Conservation (phyloP, 108 stramenopile species). For the Cyclotella sp. region DNA sequence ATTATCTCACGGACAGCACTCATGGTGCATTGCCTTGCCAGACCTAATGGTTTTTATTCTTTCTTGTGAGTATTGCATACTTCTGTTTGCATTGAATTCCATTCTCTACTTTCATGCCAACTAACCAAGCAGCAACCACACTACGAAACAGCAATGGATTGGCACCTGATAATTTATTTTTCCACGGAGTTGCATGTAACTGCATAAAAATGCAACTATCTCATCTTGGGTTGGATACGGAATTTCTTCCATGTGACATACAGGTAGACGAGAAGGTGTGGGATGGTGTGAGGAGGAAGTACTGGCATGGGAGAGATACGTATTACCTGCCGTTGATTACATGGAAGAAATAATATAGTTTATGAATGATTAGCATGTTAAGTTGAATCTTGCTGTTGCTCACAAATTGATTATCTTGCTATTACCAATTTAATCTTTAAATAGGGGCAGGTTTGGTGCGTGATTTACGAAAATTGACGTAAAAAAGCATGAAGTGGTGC, state of each 20-base stretch:
- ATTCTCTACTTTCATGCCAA: conserved; percentile 22
- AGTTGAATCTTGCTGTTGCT: too few species aligned
- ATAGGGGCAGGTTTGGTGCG: too few species aligned
- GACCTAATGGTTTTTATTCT: conserved; percentile 82
- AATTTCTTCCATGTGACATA: conserved; percentile 85
- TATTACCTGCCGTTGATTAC: conserved; percentile 88
- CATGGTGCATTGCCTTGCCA: conserved; percentile 60
- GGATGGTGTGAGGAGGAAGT: conserved; percentile 90
- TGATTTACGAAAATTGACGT: too few species aligned
- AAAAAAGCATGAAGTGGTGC: too few species aligned
- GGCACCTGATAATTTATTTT: conserved; percentile 94
- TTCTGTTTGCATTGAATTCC: not conserved
- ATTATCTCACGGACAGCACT: not conserved
- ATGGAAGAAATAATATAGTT: conserved; percentile 57
- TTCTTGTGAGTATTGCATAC: conserved; percentile 66
- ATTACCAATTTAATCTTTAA: too few species aligned
- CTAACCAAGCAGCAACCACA: not conserved
- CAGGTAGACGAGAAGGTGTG: conserved; percentile 78
- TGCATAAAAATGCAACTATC: conserved; percentile 83
- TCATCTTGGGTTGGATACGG: conserved; percentile 75
- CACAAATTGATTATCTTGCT: too few species aligned
- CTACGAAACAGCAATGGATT: conserved; percentile 75
- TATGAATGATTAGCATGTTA: too few species aligned
- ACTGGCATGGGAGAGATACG: conserved; percentile 90
- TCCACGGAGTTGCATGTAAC: conserved; percentile 92